A percentile compares a stretch with the other conserved stretches of the same genome.
Evolutionary conservation across 805 yeast genomes (phyloP).

Genomic region (Ogataea wickerhamii): DNA sequence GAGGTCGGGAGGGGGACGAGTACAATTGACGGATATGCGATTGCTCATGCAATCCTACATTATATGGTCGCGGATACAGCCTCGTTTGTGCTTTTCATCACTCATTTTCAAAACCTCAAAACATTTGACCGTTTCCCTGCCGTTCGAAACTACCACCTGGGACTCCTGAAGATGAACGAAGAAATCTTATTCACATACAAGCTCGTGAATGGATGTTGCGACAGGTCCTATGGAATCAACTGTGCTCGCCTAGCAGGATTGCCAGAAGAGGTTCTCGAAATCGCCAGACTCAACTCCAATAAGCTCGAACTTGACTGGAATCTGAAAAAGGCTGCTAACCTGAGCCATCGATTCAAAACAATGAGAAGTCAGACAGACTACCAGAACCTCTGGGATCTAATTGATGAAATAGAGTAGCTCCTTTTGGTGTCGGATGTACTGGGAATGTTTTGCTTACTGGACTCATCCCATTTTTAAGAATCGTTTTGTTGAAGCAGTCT

Average conservation of each 20-base stretch:
- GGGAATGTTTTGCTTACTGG: too few species aligned
- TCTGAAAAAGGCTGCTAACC: constrained; percentile 12
- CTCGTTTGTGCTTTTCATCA: constrained; percentile 71
- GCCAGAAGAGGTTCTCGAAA: constrained; percentile 41
- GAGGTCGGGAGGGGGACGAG: constrained; percentile 74
- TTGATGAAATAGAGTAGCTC: constrained; percentile 18
- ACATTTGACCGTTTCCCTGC: constrained; percentile 39
- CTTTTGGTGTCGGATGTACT: too few species aligned
- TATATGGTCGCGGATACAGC: constrained; percentile 45
- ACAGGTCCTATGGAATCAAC: constrained; percentile 76
- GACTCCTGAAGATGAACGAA: constrained; percentile 32
- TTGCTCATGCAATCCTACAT: constrained; percentile 69
- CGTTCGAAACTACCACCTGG: constrained; percentile 70
- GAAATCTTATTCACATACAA: constrained; percentile 50
- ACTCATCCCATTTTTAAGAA: constrained; percentile 29
- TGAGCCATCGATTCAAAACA: constrained; percentile 5
- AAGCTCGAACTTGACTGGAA: constrained; percentile 22
- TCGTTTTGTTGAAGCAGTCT: constrained; percentile 26
- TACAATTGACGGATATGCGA: constrained; percentile 75
- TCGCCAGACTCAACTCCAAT: constrained; percentile 40
- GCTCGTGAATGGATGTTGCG: constrained; percentile 46
- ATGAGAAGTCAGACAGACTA: constrained; percentile 3
- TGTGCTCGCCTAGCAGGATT: constrained; percentile 77
- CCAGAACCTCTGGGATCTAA: constrained; percentile 16
- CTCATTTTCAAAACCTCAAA: constrained; percentile 74